A percentile compares a stretch with the other conserved stretches of the same genome.
phyloP scores from a whole-genome alignment of 2,329 filamentous ascomycete species.

The Coniochaeta sp. region DNA sequence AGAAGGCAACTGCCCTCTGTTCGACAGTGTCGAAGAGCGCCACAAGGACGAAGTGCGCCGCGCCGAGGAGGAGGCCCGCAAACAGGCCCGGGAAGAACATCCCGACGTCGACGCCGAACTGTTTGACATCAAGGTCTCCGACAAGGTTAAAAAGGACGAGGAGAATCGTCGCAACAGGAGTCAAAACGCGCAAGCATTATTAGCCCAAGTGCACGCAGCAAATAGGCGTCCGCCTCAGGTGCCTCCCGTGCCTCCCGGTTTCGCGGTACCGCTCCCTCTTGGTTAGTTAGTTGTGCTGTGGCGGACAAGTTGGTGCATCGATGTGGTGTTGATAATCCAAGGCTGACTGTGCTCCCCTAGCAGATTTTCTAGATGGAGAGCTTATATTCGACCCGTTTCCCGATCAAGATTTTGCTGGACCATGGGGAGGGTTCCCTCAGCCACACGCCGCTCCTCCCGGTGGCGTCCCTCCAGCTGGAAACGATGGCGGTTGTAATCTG shows the following conservation, averaged over 20 bases:
- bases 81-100: conserved; percentile 48
- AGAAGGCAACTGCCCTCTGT: conserved; percentile 56
- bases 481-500: not conserved
- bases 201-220: too few species aligned
- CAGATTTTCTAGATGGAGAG: not conserved
- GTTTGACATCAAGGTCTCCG: conserved; percentile 53
- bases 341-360: not conserved
- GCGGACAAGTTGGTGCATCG: not conserved
- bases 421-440: not conserved
- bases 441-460: not conserved
- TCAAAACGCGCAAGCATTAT: not conserved
- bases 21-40: conserved; percentile 53
- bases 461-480: not conserved
- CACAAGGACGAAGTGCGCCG: conserved; percentile 56
- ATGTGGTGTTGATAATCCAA: not conserved
- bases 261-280: not conserved
- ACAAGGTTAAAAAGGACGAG: conserved; percentile 39
- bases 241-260: not conserved
- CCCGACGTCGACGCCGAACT: conserved; percentile 51
- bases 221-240: not conserved
- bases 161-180: conserved; percentile 13
- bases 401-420: not conserved
- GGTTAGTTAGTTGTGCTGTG: not conserved
- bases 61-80: conserved; percentile 52
- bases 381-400: not conserved